phyloP scores from a whole-genome alignment of 306 rosid species.

The Quillaja saponaria region DNA sequence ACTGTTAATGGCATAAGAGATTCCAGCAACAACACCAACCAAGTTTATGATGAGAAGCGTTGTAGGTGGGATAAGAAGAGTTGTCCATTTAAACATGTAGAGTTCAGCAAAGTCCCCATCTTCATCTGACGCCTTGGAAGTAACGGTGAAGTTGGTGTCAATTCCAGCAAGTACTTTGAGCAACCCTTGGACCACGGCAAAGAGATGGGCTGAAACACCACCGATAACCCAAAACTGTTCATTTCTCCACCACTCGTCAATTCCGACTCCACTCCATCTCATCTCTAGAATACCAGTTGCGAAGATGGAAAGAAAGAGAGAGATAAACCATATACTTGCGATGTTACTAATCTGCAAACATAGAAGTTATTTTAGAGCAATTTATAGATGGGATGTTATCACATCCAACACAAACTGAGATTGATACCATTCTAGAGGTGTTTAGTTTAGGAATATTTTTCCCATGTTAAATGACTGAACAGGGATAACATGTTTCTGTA shows the following conservation, averaged over 20 bases:
- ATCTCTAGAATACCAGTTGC: constrained; percentile 97
- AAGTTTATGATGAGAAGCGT: constrained; percentile 89
- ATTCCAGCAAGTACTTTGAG: constrained; percentile 95
- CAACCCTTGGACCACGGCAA: constrained; percentile 89
- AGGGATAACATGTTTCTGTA: constrained; percentile 6
- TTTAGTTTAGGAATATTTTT: no score
- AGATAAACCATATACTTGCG: constrained; percentile 93
- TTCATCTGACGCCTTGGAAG: constrained; percentile 95
- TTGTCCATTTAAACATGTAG: constrained; percentile 96
- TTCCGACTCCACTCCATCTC: constrained; percentile 99
- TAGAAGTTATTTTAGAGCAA: constrained; percentile 1
- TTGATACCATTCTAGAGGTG: no score
- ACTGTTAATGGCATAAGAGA: constrained; percentile 86
- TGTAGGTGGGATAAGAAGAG: constrained; percentile 92
- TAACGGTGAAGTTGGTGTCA: constrained; percentile 97
- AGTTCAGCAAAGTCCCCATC: constrained; percentile 87
- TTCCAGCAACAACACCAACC: constrained; percentile 91
- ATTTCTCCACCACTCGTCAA: constrained; percentile 99
- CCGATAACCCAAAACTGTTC: constrained; percentile 99
- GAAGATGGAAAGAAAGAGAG: constrained; percentile 94
- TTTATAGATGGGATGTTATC: no score
- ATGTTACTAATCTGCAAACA: constrained; percentile 87
- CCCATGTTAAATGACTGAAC: no score
- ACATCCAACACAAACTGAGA: no score
- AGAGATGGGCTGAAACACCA: constrained; percentile 90